Percentiles rank a stretch among this genome's conserved stretches.
phyloP scores from a whole-genome alignment of 2,329 filamentous ascomycete species.

The Epichloe gansuensis region DNA sequence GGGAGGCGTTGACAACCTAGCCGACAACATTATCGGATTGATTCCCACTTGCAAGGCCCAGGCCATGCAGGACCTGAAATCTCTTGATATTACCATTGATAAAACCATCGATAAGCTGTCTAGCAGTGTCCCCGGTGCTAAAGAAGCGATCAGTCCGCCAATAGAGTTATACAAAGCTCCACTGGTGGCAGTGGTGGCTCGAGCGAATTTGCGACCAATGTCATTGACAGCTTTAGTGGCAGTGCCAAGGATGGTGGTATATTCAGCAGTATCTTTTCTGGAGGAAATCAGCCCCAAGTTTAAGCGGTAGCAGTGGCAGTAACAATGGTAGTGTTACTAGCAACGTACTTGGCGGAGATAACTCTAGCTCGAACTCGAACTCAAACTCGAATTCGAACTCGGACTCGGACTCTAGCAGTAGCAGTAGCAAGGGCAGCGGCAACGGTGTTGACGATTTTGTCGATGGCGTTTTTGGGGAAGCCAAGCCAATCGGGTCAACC shows the following conservation, averaged over 20 bases:
- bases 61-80: slow-evolving; percentile 6
- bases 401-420: no score
- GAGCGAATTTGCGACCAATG: neutral
- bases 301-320: neutral
- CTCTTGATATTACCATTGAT: neutral
- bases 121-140: neutral
- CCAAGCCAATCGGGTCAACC: no score
- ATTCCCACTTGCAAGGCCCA: slow-evolving; percentile 9
- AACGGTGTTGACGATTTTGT: no score
- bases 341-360: no score
- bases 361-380: no score
- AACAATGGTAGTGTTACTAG: neutral
- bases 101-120: neutral
- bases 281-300: neutral
- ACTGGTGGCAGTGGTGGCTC: neutral
- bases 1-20: slow-evolving; percentile 10
- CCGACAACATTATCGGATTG: slow-evolving; percentile 8
- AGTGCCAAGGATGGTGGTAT: neutral
- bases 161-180: neutral
- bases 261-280: neutral
- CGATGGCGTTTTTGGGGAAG: no score
- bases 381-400: no score
- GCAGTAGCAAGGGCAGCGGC: no score
- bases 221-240: neutral
- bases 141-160: neutral